Evolutionary conservation across 495 filamentous ascomycete species (phyloP).

Genomic region (Lichina pygmaea): DNA sequence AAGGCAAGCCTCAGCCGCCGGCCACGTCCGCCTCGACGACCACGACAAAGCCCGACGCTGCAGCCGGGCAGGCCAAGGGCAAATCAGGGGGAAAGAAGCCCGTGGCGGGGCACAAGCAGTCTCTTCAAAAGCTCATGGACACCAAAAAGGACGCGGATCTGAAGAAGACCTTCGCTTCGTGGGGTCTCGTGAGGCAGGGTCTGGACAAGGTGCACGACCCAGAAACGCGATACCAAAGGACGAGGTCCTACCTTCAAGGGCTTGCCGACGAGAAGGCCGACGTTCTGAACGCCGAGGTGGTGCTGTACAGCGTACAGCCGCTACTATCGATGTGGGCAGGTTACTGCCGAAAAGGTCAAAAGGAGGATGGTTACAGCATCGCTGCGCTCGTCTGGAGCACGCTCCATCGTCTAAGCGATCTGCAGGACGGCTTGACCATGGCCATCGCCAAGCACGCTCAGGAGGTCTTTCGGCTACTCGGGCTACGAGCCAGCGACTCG

Average conservation of each 20-base stretch:
- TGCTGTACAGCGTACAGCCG: conserved; percentile 13
- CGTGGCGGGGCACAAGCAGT: conserved; percentile 4
- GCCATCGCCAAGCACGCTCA: conserved; percentile 7
- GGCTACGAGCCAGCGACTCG: conserved; percentile 4
- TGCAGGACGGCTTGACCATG: conserved; percentile 9
- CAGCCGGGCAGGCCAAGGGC: not conserved
- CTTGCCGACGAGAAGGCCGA: conserved; percentile 6
- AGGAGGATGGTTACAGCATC: conserved; percentile 9
- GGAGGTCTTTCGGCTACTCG: conserved; percentile 8
- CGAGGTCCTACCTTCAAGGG: conserved; percentile 10
- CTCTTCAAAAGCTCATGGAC: conserved; percentile 2
- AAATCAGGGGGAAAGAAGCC: conserved; percentile 4
- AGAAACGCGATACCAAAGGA: conserved; percentile 11
- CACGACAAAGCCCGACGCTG: conserved; percentile 1
- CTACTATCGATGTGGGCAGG: conserved; percentile 12
- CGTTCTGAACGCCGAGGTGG: conserved; percentile 13
- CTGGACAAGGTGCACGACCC: conserved; percentile 8
- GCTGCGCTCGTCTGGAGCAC: conserved; percentile 10
- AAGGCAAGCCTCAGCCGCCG: conserved; percentile 1
- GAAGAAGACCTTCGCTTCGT: conserved; percentile 8
- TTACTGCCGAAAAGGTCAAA: conserved; percentile 9
- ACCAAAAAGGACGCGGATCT: conserved; percentile 8
- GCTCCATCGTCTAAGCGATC: conserved; percentile 5
- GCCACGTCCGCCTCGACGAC: too few relatives aligned
- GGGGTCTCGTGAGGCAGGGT: conserved; percentile 9